Evolutionary conservation across 2,329 filamentous ascomycete genomes (phyloP).

Genomic region (Ploettnerulaceae sp.): DNA sequence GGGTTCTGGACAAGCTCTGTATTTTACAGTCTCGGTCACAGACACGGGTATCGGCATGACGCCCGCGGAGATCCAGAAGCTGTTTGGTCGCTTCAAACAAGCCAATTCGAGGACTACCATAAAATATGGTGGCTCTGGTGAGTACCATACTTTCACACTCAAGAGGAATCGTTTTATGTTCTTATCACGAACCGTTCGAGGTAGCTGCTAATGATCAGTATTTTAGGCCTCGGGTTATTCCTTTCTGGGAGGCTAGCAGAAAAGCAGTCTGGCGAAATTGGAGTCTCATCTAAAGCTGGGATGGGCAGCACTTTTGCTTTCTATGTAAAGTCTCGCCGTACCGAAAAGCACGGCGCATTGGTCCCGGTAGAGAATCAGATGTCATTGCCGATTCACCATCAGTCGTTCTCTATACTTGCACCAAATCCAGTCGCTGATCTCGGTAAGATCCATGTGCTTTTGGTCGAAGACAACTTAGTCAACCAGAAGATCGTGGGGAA

Average conservation of each 20-base stretch:
- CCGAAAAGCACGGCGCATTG: conserved; percentile 41
- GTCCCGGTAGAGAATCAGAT: conserved; percentile 37
- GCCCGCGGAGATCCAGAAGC: conserved; percentile 62
- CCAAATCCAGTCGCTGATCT: conserved; percentile 6
- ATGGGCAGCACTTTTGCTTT: conserved; percentile 73
- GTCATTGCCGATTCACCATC: neutral
- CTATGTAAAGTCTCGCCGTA: conserved; percentile 56
- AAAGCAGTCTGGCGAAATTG: conserved; percentile 74
- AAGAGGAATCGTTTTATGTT: too few relatives aligned
- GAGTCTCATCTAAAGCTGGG: conserved; percentile 60
- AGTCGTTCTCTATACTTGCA: neutral
- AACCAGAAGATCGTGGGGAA: conserved; percentile 53
- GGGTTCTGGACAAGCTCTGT: conserved; percentile 47
- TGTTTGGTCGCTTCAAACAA: conserved; percentile 79
- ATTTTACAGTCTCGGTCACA: conserved; percentile 66
- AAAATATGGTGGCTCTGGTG: conserved; percentile 67
- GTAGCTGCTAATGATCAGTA: neutral
- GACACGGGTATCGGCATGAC: conserved; percentile 73
- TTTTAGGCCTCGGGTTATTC: conserved; percentile 64
- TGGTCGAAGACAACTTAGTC: conserved; percentile 58
- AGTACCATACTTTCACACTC: too few relatives aligned
- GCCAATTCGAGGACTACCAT: conserved; percentile 67
- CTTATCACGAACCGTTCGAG: neutral
- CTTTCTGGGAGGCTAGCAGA: conserved; percentile 74
- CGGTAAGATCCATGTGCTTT: conserved; percentile 38